Conservation (phyloP, 495 filamentous ascomycete genomes). For the Sphaerosporella brunnea region DNA sequence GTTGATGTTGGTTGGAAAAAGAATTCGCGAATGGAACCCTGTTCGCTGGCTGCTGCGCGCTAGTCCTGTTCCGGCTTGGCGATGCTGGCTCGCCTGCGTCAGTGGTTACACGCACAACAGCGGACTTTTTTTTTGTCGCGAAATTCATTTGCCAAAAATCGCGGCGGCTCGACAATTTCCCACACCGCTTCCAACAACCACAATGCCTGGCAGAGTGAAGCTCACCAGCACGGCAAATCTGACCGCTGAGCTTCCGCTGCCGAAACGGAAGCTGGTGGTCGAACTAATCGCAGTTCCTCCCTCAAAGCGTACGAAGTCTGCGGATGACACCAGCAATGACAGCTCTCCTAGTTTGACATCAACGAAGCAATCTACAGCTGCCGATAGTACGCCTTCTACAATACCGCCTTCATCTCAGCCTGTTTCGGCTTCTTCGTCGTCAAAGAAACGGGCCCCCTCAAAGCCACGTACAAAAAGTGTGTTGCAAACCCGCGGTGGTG, state of each 20-base stretch:
- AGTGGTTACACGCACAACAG: slow-evolving; percentile 7
- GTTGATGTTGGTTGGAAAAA: too few relatives aligned
- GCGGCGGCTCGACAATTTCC: background rate
- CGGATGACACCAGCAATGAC: too few relatives aligned
- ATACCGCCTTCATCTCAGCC: background rate
- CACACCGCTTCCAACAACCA: background rate
- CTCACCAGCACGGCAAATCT: slow-evolving; percentile 12
- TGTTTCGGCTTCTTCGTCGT: background rate
- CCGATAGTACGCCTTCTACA: background rate
- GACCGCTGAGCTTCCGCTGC: slow-evolving; percentile 3
- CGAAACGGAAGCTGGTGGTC: slow-evolving; percentile 6
- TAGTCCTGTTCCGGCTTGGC: too few relatives aligned
- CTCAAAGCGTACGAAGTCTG: background rate
- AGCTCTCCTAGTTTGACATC: too few relatives aligned
- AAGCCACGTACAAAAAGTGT: slow-evolving; percentile 12
- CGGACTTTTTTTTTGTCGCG: slow-evolving; percentile 4
- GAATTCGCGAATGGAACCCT: too few relatives aligned
- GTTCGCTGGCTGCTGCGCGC: too few relatives aligned
- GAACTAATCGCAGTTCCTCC: too few relatives aligned
- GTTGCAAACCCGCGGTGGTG: too few relatives aligned
- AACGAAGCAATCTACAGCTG: too few relatives aligned
- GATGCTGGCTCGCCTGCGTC: background rate
- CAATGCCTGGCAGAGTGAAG: slow-evolving; percentile 18
- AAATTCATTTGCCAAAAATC: background rate
- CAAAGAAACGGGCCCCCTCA: slow-evolving; percentile 11